These are phyloP conservation scores for Conringia planisiliqua DNA, from an alignment of 345 rosid genomes.

Conservation along the genomic window DNA sequence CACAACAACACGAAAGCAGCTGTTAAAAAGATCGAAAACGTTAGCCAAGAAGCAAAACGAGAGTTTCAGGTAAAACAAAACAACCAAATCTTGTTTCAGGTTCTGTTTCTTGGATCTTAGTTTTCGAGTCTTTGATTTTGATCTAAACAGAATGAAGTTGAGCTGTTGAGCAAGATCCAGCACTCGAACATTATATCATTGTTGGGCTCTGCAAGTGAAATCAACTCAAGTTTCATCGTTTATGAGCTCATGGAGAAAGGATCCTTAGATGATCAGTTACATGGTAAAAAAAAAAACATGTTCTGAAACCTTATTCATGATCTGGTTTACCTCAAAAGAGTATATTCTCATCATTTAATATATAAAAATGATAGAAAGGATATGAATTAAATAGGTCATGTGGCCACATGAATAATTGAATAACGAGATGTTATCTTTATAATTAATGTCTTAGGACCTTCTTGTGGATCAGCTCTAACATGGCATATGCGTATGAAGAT, in stretches of 20 bases:
- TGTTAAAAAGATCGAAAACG: slow-evolving; percentile 70
- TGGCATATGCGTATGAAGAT: slow-evolving; percentile 92
- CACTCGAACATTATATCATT: slow-evolving; percentile 70
- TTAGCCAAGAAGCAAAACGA: slow-evolving; percentile 57
- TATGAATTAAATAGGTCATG: slow-evolving; percentile 6
- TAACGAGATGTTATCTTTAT: not conserved
- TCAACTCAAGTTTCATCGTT: slow-evolving; percentile 52
- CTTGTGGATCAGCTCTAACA: slow-evolving; percentile 71
- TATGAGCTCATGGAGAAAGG: slow-evolving; percentile 90
- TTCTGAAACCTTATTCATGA: not conserved
- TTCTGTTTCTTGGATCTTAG: not conserved
- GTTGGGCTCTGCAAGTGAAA: slow-evolving; percentile 61
- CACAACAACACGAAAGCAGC: slow-evolving; percentile 54
- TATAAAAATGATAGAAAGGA: not conserved
- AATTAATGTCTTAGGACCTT: slow-evolving; percentile 60
- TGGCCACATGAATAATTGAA: slow-evolving; percentile 12
- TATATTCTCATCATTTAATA: not conserved
- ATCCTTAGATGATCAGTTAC: slow-evolving; percentile 78
- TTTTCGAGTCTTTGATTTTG: not conserved
- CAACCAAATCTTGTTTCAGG: not conserved
- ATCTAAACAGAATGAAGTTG: slow-evolving; percentile 74
- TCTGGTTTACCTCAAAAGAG: not conserved
- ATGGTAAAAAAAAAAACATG: slow-evolving; percentile 51
- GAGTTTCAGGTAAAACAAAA: slow-evolving; percentile 64
- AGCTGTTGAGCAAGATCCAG: slow-evolving; percentile 60